phyloP scores from a whole-genome alignment of 805 yeast genomes.

The Monosporozyma aerobia region DNA sequence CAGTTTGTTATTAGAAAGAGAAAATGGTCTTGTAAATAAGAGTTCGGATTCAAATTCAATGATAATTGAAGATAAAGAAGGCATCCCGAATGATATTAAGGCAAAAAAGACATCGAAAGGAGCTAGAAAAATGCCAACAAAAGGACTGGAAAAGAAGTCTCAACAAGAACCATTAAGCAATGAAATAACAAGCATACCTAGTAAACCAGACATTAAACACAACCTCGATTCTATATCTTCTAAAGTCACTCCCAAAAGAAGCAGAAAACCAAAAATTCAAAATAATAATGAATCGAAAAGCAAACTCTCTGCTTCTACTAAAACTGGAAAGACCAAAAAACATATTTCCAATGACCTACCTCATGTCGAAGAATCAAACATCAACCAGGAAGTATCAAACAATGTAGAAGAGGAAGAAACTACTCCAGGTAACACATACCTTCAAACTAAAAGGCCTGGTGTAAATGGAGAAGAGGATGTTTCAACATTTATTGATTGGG shows the following conservation, averaged over 20 bases:
- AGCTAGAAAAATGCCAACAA: too few species aligned
- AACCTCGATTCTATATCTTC: too few species aligned
- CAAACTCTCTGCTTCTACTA: not conserved
- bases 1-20: not conserved
- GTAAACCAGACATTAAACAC: too few species aligned
- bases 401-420: not conserved
- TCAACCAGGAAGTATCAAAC: not conserved
- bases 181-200: too few species aligned
- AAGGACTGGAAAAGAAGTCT: too few species aligned
- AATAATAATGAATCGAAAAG: not conserved
- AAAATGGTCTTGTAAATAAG: not conserved
- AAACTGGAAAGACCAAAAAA: not conserved
- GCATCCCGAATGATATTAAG: not conserved
- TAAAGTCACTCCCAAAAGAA: not conserved
- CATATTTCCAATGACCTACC: not conserved
- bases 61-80: not conserved
- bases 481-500: conserved; percentile 12
- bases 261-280: not conserved
- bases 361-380: not conserved
- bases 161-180: too few species aligned
- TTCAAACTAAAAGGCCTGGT: not conserved
- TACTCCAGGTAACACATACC: not conserved
- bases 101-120: too few species aligned
- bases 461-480: not conserved
- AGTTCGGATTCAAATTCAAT: not conserved